Base-by-base conservation (phyloP, 2,329 filamentous ascomycete species). In the Ophiostoma populinum region DNA sequence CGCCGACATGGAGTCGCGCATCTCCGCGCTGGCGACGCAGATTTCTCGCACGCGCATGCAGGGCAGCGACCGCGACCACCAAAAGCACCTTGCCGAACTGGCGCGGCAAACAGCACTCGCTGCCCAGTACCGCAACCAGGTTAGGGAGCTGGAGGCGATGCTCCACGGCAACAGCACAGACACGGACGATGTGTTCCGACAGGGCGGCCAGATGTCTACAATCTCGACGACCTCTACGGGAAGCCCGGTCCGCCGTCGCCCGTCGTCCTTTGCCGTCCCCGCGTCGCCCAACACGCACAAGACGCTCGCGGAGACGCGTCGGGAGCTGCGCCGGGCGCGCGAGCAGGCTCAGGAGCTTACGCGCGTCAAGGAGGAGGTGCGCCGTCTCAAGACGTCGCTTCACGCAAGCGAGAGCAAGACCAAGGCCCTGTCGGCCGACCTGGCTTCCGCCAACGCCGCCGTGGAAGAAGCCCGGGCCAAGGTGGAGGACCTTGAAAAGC, bases 1-100 rank as follows among this genome's bases (percentile, higher is more conserved):
- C 18, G 56, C 63, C 20, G 55, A 62, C 36, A 72, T 82, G 58
- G 78, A 85, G 49, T 59, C 62, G 40, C 65, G 62, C 46, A 63
- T 76, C 35, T 59, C 65, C 2, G 64, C 76, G 37, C 58, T 80
- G 40, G 67, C 73, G 35, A 59, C 63, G 6, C 65, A 74, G 40
- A 64, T 77, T 38, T 49, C 57, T 0, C 49, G 55, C 1, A 49
- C 49, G 17, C 53, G 51, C 25, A 49, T 47, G 36, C 53, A 54
- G 19, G 55, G 54, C 6, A 51, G 49, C 8, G 59, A 59, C 11
- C 53, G 57, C 21, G 59, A 63, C n/a, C 57, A 63, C 9, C 51
- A 59, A 3, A 57, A 61, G 26, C 46, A 72, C 30, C 52, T 66
- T 18, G 60, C 62, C 35, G 67, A 73, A 35, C 56, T 76, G 22